Base-by-base conservation (phyloP, 1,284 basidiomycete species). In the Cutaneotrichosporon curvatum region DNA sequence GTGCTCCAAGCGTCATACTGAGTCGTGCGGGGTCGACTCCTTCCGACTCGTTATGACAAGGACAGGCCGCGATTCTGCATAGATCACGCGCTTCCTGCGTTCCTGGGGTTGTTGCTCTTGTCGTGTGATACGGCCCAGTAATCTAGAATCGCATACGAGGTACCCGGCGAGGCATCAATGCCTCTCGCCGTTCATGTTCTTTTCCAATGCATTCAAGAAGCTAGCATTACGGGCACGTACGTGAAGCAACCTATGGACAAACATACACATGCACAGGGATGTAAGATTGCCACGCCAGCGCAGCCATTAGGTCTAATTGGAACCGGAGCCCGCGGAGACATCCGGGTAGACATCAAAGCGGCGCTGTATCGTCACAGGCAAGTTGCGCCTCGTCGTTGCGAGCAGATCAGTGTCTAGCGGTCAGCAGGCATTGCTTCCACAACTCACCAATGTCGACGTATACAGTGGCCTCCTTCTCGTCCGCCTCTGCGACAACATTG, bases 261-360 rank as follows among this genome's bases (percentile, higher is more conserved):
- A 39, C 37, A 39, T 14, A 39, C 21, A 39, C 5, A 38, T 21
- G 16, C 9, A 38, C 37, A 38, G 19, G 20, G 14, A 38, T 7
- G 25, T 12, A 28, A 28, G 25, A 7, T 8, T 15, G 39, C 34
- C 38, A 25, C 40, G 35, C 35, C 30, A 15, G 30, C 30, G 38
- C 34, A 12, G 23, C 12, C 28, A 23, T 28, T 12, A 28, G n/a
- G 8, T 42, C 18, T 43, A 49, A 37, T 51, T 43, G 35, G 40
- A 48, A 37, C 48, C 40, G 35, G 40, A 48, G 23, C 19, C 32
- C 14, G 49, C 50, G 23, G 67, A 45, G 40, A 92, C 80, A 65
- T 92, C 84, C 4, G 78, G 74, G 66, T 95, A 96, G 43, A 94
- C 87, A 71, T 94, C 91, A 65, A 94, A 95, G 47, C 91, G 79